These are phyloP conservation scores for Acmispon strigosus DNA, from an alignment of 306 rosid species.

Conservation along the genomic window DNA sequence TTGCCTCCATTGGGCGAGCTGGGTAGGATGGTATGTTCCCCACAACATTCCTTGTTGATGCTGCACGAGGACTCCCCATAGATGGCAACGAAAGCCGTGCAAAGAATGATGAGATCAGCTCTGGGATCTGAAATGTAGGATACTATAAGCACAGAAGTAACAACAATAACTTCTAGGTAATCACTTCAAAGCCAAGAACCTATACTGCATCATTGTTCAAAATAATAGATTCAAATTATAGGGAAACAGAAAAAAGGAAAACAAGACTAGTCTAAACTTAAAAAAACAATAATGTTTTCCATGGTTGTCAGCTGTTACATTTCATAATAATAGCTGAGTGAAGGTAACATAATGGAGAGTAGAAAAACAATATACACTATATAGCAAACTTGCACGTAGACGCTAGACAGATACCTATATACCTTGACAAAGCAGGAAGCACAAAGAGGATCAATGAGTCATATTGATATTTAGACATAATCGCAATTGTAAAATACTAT, in stretches of 20 bases:
- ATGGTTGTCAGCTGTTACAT: background rate
- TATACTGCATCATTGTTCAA: background rate
- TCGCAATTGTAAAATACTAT: too few relatives aligned
- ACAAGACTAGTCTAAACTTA: background rate
- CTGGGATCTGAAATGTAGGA: conserved; percentile 63
- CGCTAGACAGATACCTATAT: background rate
- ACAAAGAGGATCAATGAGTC: background rate
- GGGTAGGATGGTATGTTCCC: conserved; percentile 52
- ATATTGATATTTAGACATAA: background rate
- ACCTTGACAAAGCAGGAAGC: background rate
- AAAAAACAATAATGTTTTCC: background rate
- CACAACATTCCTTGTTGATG: conserved; percentile 51
- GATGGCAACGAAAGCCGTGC: conserved; percentile 73
- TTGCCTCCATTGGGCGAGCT: conserved; percentile 72
- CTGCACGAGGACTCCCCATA: conserved; percentile 48
- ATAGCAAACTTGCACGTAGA: background rate
- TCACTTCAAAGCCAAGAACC: conserved; percentile 7
- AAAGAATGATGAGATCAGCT: conserved; percentile 58
- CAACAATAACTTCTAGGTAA: conserved; percentile 17
- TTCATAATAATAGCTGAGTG: background rate
- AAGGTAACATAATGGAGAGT: background rate
- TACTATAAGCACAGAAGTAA: conserved; percentile 18
- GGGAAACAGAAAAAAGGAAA: background rate
- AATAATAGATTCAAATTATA: background rate
- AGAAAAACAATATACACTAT: background rate